A percentile compares a stretch with the other conserved stretches of the same genome.
Evolutionary conservation across 2,329 filamentous ascomycete genomes (phyloP).

Genomic region (Pyricularia sp.): DNA sequence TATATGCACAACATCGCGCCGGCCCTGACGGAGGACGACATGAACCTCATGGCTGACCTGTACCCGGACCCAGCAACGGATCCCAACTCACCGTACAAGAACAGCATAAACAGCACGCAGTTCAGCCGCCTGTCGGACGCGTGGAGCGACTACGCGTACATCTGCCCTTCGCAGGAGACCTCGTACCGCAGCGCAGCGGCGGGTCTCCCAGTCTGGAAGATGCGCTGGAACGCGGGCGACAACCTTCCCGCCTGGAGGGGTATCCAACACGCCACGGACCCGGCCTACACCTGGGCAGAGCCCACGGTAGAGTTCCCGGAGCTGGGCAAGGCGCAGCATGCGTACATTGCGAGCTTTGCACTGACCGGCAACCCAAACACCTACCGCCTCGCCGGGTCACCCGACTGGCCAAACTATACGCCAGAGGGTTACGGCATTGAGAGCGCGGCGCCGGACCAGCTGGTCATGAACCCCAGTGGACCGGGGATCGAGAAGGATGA

Average conservation of each 20-base stretch:
- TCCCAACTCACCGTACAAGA: conserved; percentile 25
- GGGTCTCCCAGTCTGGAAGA: conserved; percentile 1
- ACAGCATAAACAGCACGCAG: conserved; percentile 28
- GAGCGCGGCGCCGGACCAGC: neutral
- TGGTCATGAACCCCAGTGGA: neutral
- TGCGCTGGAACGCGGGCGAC: neutral
- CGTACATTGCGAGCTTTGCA: conserved; percentile 70
- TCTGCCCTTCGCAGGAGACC: neutral
- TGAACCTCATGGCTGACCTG: conserved; percentile 23
- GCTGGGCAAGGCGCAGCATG: conserved; percentile 28
- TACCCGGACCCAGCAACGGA: conserved; percentile 27
- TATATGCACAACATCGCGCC: conserved; percentile 31
- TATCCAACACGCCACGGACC: conserved; percentile 3
- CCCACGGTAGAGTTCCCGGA: conserved; percentile 4
- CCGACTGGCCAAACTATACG: conserved; percentile 31
- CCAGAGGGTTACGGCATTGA: conserved; percentile 1
- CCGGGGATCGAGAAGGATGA: conserved; percentile 1
- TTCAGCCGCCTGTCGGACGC: conserved; percentile 45
- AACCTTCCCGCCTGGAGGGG: conserved; percentile 1
- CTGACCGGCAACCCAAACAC: conserved; percentile 55
- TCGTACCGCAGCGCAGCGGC: neutral
- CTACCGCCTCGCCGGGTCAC: conserved; percentile 31
- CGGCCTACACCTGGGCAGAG: conserved; percentile 3
- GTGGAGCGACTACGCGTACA: conserved; percentile 45
- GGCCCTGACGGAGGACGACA: conserved; percentile 22